Percentiles rank a stretch among this genome's conserved stretches.
Evolutionary conservation across 192 early-diverging fungal species (phyloP).

Genomic region (Coemansia sp.): DNA sequence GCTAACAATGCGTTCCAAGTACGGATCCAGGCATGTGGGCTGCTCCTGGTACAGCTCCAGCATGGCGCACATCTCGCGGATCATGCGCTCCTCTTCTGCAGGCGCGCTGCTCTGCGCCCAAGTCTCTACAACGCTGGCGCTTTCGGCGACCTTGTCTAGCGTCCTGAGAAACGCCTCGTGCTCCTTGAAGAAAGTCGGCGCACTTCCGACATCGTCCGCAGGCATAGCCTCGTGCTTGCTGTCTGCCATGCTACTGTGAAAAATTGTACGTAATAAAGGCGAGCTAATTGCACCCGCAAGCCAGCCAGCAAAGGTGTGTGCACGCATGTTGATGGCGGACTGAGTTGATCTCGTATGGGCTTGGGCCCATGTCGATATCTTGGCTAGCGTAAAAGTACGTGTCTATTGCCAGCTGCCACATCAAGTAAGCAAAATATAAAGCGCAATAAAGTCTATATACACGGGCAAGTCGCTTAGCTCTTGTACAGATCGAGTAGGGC

Average conservation of each 20-base stretch:
- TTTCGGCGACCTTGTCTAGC: conserved; percentile 16
- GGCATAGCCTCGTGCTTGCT: conserved; percentile 7
- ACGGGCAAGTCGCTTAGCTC: conserved; percentile 6
- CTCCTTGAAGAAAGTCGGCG: conserved; percentile 50
- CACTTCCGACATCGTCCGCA: conserved; percentile 28
- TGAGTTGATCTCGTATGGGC: neutral
- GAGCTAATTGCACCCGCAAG: neutral
- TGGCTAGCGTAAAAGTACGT: neutral
- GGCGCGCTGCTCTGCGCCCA: conserved; percentile 15
- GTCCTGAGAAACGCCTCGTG: conserved; percentile 27
- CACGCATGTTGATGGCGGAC: neutral
- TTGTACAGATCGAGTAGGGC: conserved; percentile 56
- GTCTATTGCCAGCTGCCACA: neutral
- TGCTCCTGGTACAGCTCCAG: conserved; percentile 52
- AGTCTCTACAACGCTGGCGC: conserved; percentile 10
- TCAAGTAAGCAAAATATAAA: neutral
- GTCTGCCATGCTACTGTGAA: neutral
- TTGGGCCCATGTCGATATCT: neutral
- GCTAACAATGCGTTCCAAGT: conserved; percentile 44
- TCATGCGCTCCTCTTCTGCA: conserved; percentile 12
- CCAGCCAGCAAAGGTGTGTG: neutral
- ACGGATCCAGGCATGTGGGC: conserved; percentile 50
- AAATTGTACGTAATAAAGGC: no score
- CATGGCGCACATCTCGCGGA: conserved; percentile 24
- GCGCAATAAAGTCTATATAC: neutral